Conservation (phyloP, 1,284 basidiomycete genomes). For the Leccinum holopus region DNA sequence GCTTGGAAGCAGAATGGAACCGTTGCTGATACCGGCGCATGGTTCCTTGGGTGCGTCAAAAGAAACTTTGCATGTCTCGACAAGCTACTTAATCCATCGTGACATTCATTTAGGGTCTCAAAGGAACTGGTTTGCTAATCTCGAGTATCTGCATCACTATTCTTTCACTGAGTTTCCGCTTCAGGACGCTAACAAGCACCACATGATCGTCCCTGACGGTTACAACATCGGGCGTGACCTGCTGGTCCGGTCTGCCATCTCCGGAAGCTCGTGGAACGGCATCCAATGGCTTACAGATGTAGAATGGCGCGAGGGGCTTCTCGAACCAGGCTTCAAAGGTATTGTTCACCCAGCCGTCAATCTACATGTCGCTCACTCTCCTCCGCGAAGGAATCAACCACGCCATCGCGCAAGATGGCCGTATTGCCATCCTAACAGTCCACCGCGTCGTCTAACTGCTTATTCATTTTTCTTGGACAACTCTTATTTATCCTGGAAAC, state of each 20-base stretch:
- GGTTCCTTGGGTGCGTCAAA: slow-evolving; percentile 64
- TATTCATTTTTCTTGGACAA: slow-evolving; percentile 1
- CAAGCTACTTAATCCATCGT: not conserved
- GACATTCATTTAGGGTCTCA: slow-evolving; percentile 54
- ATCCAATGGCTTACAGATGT: slow-evolving; percentile 72
- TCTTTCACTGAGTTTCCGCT: not conserved
- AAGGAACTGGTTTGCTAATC: slow-evolving; percentile 56
- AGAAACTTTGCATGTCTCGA: not conserved
- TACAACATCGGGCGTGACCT: slow-evolving; percentile 78
- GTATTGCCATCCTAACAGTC: slow-evolving; percentile 73
- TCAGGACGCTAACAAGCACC: slow-evolving; percentile 62
- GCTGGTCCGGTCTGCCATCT: slow-evolving; percentile 62
- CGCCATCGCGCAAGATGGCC: slow-evolving; percentile 73
- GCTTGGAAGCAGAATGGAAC: slow-evolving; percentile 76
- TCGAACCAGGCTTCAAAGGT: slow-evolving; percentile 67
- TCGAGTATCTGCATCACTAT: not conserved
- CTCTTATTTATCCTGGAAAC: not conserved
- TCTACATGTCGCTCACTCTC: not conserved
- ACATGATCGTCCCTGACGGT: slow-evolving; percentile 71
- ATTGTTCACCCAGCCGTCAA: not conserved
- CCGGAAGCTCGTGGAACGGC: slow-evolving; percentile 58
- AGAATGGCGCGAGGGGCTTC: slow-evolving; percentile 66
- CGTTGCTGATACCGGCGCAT: slow-evolving; percentile 58
- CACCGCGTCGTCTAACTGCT: slow-evolving; percentile 36
- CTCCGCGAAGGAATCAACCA: slow-evolving; percentile 68